Conservation (phyloP, 805 yeast genomes). For the Suhomyces sp. region DNA sequence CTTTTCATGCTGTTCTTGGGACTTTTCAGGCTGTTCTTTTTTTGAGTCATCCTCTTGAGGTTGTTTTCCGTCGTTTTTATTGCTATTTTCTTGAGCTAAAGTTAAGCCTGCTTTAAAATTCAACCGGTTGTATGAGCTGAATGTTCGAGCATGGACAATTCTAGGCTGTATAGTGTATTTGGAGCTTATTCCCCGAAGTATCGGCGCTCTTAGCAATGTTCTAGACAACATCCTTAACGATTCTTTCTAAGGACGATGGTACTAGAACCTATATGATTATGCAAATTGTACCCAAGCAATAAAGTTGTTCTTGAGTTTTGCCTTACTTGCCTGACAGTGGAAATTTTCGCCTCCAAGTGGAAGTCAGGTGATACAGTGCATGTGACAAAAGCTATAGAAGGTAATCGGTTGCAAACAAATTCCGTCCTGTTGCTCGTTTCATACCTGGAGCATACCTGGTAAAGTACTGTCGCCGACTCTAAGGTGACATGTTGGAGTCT, state of each 20-base stretch:
- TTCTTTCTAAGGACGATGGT: not conserved
- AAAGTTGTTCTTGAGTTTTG: not conserved
- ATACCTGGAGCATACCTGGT: no score
- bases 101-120: not conserved
- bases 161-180: not conserved
- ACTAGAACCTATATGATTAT: not conserved
- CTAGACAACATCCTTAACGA: not conserved
- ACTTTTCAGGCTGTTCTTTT: not conserved
- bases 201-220: conserved; percentile 1
- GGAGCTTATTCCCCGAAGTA: not conserved
- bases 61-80: not conserved
- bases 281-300: not conserved
- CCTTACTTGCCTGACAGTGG: not conserved
- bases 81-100: not conserved
- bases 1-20: conserved; percentile 4
- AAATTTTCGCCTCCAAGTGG: conserved; percentile 1
- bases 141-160: not conserved
- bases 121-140: not conserved
- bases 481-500: not conserved
- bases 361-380: not conserved
- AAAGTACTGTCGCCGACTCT: not conserved
- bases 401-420: not conserved
- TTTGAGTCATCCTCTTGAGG: not conserved
- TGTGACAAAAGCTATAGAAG: not conserved
- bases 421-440: not conserved